Evolutionary conservation across 257 asterid species (phyloP).

Genomic region (Solanum tarijense): DNA sequence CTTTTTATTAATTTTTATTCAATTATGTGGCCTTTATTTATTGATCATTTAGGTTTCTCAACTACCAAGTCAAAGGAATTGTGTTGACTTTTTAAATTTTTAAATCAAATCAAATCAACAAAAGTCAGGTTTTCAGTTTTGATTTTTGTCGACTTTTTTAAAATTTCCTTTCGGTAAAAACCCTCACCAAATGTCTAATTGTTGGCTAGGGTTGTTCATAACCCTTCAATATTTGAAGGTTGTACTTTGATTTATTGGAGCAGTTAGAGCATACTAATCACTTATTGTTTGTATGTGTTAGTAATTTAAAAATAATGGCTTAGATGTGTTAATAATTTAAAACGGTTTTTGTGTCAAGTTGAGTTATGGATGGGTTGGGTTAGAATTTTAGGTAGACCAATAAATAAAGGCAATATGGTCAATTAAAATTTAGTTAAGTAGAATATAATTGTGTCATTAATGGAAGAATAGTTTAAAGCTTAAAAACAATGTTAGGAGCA

Average conservation of each 20-base stretch:
- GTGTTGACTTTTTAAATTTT: not conserved
- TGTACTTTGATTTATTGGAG: not conserved
- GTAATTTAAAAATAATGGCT: not conserved
- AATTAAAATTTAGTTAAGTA: not conserved
- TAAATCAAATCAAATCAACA: not conserved
- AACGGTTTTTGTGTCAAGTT: not conserved
- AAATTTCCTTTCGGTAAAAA: not conserved
- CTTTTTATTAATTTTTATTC: not conserved
- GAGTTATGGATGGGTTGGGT: not conserved
- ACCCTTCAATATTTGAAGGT: not conserved
- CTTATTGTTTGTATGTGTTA: not conserved
- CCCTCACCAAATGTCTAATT: not conserved
- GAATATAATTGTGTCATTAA: not conserved
- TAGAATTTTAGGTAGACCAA: not conserved
- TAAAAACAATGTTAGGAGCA: not conserved
- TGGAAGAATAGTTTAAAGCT: not conserved
- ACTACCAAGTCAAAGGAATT: not conserved
- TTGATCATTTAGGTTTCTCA: not conserved
- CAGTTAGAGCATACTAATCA: not conserved
- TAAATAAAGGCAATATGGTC: not conserved
- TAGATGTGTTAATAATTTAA: not conserved
- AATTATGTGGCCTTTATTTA: not conserved
- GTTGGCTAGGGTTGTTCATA: not conserved
- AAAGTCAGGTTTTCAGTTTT: not conserved
- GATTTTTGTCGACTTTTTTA: no score